Percentiles rank a stretch among this genome's conserved stretches.
phyloP scores from a whole-genome alignment of 768 basidiomycete genomes.

The Phlebiopsis flavidoalba region DNA sequence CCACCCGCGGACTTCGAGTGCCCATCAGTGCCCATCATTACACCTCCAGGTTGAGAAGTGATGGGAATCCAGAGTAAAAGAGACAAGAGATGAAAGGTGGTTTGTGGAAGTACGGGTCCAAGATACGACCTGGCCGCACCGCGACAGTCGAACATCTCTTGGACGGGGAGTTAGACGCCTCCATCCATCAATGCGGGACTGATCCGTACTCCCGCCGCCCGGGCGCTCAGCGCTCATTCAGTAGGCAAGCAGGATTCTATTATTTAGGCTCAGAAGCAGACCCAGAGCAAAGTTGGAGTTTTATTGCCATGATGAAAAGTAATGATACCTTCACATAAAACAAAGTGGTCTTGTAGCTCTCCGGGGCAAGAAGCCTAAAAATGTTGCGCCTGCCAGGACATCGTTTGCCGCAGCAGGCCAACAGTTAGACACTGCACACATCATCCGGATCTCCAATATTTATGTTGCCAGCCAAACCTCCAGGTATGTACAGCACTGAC shows the following conservation, averaged over 20 bases:
- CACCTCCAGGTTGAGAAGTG: not conserved
- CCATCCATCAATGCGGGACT: not conserved
- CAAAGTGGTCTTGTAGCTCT: not conserved
- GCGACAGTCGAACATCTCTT: not conserved
- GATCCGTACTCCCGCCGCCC: no score
- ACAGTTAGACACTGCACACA: no score
- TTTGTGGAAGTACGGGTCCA: not conserved
- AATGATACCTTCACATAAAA: not conserved
- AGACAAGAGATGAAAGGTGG: not conserved
- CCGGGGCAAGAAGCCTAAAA: not conserved
- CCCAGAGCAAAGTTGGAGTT: no score
- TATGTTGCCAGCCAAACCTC: no score
- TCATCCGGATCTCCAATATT: no score
- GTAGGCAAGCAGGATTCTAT: no score
- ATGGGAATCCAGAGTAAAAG: not conserved
- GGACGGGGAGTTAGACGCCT: not conserved
- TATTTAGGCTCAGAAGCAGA: no score
- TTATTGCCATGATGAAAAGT: no score
- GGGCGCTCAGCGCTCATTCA: no score
- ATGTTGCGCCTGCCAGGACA: not conserved
- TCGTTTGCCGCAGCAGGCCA: no score
- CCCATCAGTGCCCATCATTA: conserved; percentile 6
- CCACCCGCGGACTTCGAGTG: not conserved
- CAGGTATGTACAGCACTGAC: no score
- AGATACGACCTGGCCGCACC: not conserved